Evolutionary conservation across 2,329 filamentous ascomycete species (phyloP).

Genomic region (Fusarium oligoseptatum): DNA sequence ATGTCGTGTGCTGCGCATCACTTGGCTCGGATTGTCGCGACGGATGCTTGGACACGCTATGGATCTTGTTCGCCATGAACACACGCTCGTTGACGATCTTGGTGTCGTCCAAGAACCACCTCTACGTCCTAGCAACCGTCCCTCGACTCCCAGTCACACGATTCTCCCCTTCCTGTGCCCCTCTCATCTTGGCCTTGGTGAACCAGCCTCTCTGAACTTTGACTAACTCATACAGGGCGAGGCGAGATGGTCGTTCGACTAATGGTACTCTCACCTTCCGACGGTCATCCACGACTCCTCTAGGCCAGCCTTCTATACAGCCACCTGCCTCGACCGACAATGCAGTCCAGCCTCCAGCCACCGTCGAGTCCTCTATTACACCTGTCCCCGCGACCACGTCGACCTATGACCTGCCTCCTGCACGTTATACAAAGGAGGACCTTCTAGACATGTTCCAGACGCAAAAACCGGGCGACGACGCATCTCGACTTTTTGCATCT

Average conservation of each 20-base stretch:
- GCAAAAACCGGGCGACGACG: conserved; percentile 64
- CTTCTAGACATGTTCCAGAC: conserved; percentile 79
- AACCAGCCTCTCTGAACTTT: background rate
- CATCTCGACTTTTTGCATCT: conserved; percentile 76
- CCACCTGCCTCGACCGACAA: conserved; percentile 53
- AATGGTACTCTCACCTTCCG: conserved; percentile 76
- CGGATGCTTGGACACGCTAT: conserved; percentile 6
- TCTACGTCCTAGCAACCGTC: background rate
- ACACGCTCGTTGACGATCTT: background rate
- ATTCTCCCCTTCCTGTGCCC: conserved; percentile 13
- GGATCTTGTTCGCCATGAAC: background rate
- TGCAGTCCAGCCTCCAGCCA: conserved; percentile 55
- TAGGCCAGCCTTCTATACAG: conserved; percentile 57
- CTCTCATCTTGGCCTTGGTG: background rate
- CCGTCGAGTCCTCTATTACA: conserved; percentile 53
- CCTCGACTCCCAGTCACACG: conserved; percentile 9
- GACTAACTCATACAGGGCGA: conserved; percentile 61
- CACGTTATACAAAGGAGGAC: conserved; percentile 83
- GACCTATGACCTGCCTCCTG: conserved; percentile 56
- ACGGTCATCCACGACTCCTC: conserved; percentile 71
- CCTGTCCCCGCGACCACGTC: conserved; percentile 37
- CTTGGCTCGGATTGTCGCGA: conserved; percentile 27
- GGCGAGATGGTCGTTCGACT: conserved; percentile 68
- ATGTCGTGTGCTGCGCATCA: conserved; percentile 15
- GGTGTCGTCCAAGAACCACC: background rate